phyloP scores from a whole-genome alignment of 176 grass and related monocot species.

The Aegilops tauschii region DNA sequence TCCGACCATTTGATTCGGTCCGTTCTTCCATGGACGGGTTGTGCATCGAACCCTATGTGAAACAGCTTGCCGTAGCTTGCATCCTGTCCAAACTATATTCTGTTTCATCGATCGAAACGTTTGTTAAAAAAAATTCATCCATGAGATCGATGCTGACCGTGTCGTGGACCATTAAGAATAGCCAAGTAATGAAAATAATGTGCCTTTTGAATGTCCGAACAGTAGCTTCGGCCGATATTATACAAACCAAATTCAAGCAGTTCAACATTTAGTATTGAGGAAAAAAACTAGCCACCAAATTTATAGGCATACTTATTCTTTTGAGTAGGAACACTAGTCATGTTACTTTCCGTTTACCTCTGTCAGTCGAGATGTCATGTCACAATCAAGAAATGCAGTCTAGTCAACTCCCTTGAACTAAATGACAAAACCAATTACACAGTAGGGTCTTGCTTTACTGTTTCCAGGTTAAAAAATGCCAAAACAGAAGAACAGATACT shows the following conservation, averaged over 20 bases:
- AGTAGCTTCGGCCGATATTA: background rate
- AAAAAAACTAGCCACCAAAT: background rate
- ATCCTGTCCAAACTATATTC: conserved; percentile 64
- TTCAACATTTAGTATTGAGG: background rate
- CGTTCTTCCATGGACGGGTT: conserved; percentile 35
- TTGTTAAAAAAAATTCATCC: too few species aligned
- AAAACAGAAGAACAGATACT: background rate
- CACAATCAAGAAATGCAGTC: background rate
- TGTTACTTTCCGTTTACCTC: background rate
- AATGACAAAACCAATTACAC: background rate
- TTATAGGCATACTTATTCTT: background rate
- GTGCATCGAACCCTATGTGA: conserved; percentile 63
- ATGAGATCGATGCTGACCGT: background rate
- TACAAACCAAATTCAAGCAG: background rate
- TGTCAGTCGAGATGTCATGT: conserved; percentile 29
- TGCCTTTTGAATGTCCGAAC: background rate
- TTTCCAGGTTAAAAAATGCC: too few species aligned
- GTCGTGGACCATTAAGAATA: background rate
- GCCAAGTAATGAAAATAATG: too few species aligned
- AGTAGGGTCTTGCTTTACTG: background rate
- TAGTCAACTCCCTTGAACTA: conserved; percentile 33
- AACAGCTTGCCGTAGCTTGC: conserved; percentile 56
- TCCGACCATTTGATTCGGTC: conserved; percentile 70
- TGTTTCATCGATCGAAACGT: conserved; percentile 23
- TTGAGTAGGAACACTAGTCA: background rate